Conservation (phyloP, 805 yeast genomes). For the Nakazawaea wyomingensis region DNA sequence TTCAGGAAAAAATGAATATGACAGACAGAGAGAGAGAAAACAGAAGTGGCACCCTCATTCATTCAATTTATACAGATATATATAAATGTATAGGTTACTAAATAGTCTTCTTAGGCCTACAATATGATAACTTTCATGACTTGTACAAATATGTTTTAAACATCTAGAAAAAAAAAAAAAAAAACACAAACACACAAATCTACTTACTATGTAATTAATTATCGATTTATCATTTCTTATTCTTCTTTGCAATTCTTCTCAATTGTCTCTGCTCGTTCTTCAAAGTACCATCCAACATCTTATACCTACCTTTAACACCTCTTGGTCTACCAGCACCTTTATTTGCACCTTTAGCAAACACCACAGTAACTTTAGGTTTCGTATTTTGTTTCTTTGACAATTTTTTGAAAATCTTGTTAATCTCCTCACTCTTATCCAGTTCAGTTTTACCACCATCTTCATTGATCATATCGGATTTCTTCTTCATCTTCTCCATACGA, state of each 20-base stretch:
- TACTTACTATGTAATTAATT: no score
- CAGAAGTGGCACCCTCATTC: no score
- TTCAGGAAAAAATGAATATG: no score
- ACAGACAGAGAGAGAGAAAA: no score
- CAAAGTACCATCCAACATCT: conserved; percentile 98
- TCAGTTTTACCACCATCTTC: conserved; percentile 87
- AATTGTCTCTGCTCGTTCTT: conserved; percentile 96
- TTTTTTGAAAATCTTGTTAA: conserved; percentile 77
- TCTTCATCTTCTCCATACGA: conserved; percentile 81
- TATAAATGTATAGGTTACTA: no score
- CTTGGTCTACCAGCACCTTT: conserved; percentile 93
- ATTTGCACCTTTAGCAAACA: conserved; percentile 82
- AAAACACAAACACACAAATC: no score
- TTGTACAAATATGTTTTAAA: no score
- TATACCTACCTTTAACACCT: conserved; percentile 95
- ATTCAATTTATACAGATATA: no score
- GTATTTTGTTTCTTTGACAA: conserved; percentile 62
- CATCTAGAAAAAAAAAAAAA: no score
- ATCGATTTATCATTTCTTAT: conserved; percentile 48
- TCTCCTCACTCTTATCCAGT: conserved; percentile 91
- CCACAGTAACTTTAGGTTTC: conserved; percentile 82
- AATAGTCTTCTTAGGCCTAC: no score
- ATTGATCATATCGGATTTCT: conserved; percentile 86
- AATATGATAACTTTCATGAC: no score
- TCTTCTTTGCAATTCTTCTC: conserved; percentile 82